phyloP scores from a whole-genome alignment of 2,329 filamentous ascomycete species.

The Sarocladium strictum region DNA sequence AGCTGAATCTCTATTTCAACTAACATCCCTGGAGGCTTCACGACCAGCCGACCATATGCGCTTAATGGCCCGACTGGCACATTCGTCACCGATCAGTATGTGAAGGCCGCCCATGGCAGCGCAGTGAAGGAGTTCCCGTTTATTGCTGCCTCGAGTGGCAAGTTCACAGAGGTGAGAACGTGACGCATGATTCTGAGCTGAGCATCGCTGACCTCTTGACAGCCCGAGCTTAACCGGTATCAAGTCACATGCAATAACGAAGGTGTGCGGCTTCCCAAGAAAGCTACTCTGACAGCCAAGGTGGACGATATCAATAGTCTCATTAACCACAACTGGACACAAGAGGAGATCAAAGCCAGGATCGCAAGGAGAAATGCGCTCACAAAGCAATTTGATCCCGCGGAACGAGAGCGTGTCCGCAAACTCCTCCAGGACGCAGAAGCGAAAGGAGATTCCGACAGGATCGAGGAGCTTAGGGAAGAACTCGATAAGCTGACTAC shows the following conservation, averaged over 20 bases:
- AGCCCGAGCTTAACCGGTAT: constrained; percentile 78
- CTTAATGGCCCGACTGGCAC: constrained; percentile 71
- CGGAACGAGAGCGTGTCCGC: constrained; percentile 62
- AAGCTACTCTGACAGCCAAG: constrained; percentile 61
- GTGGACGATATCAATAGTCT: constrained; percentile 75
- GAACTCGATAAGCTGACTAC: constrained; percentile 58
- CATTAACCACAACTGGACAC: constrained; percentile 75
- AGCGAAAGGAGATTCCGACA: constrained; percentile 54
- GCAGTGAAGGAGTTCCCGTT: constrained; percentile 83
- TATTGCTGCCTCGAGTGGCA: constrained; percentile 78
- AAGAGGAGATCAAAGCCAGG: constrained; percentile 74
- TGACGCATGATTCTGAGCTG: neutral
- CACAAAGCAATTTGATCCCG: constrained; percentile 58
- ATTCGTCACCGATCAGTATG: constrained; percentile 82
- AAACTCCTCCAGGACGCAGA: constrained; percentile 62
- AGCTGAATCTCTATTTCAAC: neutral
- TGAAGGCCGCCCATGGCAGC: constrained; percentile 75
- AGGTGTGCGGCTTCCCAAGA: constrained; percentile 67
- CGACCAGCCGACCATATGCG: constrained; percentile 74
- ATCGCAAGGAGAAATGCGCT: constrained; percentile 65
- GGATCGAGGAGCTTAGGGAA: constrained; percentile 47
- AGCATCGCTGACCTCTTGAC: constrained; percentile 18
- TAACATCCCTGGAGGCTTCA: constrained; percentile 56
- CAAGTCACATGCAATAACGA: constrained; percentile 69
- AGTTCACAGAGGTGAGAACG: constrained; percentile 67